Base-by-base conservation (phyloP, 179 eudicot genomes). In the Sideroxylon spinosum region DNA sequence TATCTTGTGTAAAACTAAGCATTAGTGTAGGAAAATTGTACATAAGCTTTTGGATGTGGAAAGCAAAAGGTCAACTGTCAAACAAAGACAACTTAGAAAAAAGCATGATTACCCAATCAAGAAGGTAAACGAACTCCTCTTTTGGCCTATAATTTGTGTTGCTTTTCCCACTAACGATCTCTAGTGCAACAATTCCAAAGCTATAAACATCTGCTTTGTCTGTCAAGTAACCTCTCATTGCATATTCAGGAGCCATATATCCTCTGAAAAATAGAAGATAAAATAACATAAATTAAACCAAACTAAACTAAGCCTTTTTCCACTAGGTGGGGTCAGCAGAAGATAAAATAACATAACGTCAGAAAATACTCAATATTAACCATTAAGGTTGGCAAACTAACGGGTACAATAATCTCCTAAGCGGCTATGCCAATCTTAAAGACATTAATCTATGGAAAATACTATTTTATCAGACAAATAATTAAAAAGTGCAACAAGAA, bases 191-290 rank as follows among this genome's bases (percentile, higher is more conserved):
- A 25, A 86, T 48, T 57, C 89, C 87, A 78, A 82, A 86, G 75
- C 89, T 86, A 57, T 86, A 86, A 9, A 86, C 87, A 73, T 86
- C 89, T 75, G 87, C 89, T 81, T 86, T 86, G 65, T 86, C 79
- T 4, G 87, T 86, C 70, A 86, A 74, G 71, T 86, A 82, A 75
- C 89, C 89, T 37, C 87, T 56, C 72, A 82, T 78, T 68, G 89
- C 89, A 75, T 86, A 86, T 73, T 86, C 89, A 4, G 89, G 89
- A 60, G 89, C 89, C 89, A 86, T 86, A 60, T 86, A 86, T 73
- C 89, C 89, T 57, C 89, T 87, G 76, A 0, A 67, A 74, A 60
- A 13, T 19, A 9, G 29, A 13, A 13, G 32, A 50, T 20, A 20
- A 4, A 73, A 64, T 16, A 48, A 70, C 37, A 69, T 16, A 37